phyloP scores from a whole-genome alignment of 768 basidiomycete genomes.

The Fistulinella prunicolor region DNA sequence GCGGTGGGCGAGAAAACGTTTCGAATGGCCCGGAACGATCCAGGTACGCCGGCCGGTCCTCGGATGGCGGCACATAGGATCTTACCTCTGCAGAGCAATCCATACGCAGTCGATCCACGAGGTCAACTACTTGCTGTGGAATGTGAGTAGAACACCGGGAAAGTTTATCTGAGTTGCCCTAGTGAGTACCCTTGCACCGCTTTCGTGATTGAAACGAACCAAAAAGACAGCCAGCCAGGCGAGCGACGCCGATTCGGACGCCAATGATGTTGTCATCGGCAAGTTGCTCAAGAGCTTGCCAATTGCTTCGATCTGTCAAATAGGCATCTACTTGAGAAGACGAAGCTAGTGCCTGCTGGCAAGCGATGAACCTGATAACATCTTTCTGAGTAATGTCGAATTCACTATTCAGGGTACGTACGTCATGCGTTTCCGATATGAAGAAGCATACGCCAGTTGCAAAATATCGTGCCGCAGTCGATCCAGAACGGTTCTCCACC shows the following conservation, averaged over 20 bases:
- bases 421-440: conserved; percentile 69
- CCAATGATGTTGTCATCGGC: conserved; percentile 71
- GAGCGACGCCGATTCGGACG: conserved; percentile 83
- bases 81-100: conserved; percentile 62
- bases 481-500: conserved; percentile 34
- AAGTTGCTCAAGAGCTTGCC: conserved; percentile 54
- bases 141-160: conserved; percentile 16
- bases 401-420: conserved; percentile 36
- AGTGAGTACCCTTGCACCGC: conserved; percentile 6
- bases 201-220: conserved; percentile 41
- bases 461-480: conserved; percentile 42
- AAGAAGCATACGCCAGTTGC: conserved; percentile 43
- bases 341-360: conserved; percentile 56
- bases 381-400: conserved; percentile 15
- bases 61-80: conserved; percentile 49
- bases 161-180: conserved; percentile 12
- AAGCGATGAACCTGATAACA: conserved; percentile 65
- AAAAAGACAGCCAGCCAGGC: conserved; percentile 55
- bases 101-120: conserved; percentile 47
- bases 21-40: conserved; percentile 25
- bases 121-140: conserved; percentile 35
- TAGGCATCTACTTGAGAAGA: conserved; percentile 35
- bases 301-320: conserved; percentile 40
- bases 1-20: conserved; percentile 40
- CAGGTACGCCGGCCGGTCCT: conserved; percentile 12